Evolutionary conservation across 345 rosid genomes (phyloP).

Genomic region (Toxicodendron radicans): DNA sequence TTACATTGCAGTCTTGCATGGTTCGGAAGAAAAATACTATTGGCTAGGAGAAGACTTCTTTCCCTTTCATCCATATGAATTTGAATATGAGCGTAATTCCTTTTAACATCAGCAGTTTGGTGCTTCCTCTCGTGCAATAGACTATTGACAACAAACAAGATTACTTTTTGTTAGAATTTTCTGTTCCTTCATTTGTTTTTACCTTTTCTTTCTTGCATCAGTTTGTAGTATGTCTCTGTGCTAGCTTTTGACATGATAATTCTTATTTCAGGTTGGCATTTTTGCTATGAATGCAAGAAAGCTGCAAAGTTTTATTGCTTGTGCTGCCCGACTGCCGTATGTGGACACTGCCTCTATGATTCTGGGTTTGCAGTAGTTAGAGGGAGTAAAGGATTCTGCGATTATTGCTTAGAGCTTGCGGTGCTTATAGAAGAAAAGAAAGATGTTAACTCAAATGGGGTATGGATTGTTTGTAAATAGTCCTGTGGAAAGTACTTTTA

Average conservation of each 20-base stretch:
- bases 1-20: neutral
- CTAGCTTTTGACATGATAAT: neutral
- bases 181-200: no score
- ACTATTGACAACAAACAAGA: neutral
- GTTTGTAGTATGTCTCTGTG: constrained; percentile 2
- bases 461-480: constrained; percentile 18
- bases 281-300: constrained; percentile 41
- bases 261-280: constrained; percentile 50
- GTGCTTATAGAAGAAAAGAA: constrained; percentile 44
- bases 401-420: constrained; percentile 37
- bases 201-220: neutral
- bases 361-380: constrained; percentile 31
- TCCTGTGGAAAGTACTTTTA: neutral
- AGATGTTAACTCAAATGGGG: constrained; percentile 35
- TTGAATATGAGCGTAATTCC: neutral
- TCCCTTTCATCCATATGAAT: neutral
- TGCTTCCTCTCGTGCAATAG: neutral
- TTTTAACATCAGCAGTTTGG: neutral
- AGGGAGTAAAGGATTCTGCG: constrained; percentile 40
- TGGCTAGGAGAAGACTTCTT: neutral
- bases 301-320: constrained; percentile 50
- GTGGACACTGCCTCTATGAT: constrained; percentile 40
- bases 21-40: neutral
- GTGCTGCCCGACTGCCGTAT: constrained; percentile 50
- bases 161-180: neutral